Base-by-base conservation (phyloP, 345 rosid species). In the Rubroshorea leprosula region DNA sequence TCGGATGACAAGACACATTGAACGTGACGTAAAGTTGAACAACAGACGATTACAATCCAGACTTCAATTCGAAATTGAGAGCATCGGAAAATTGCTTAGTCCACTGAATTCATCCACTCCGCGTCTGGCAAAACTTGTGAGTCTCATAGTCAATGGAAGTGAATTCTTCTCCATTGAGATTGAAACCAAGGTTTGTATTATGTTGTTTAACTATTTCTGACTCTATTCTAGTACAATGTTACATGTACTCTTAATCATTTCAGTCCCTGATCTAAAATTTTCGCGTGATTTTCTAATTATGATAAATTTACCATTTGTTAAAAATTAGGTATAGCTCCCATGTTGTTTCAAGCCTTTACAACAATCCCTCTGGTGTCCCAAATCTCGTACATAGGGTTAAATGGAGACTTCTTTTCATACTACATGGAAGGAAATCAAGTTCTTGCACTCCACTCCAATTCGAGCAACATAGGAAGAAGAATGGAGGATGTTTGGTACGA, bases 311-410 rank as follows among this genome's bases (percentile, higher is more conserved):
- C n/a, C n/a, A n/a, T n/a, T n/a, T n/a, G n/a, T n/a, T n/a, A n/a
- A n/a, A n/a, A n/a, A n/a, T n/a, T 70, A 82, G 87, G 72, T 80
- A 26, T 78, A n/a, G n/a, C 74, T 26, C 80, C 83, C 0, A 10
- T 47, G 3, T n/a, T 80, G 58, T 80, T 72, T 58, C 73, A 72
- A 67, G 64, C 80, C 47, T 49, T 76, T 46, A 61, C 66, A 19
- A 27, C 49, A 17, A 64, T 75, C 57, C 84, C 86, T 27, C 15
- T 62, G 12, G 2, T 71, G 9, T 70, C 82, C 11, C 79, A 78
- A 24, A 51, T 74, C 59, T 74, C 80, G 25, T 80, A 69, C 49
- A 55, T 72, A 49, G 89, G 78, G 41, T 25, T 65, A 26, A 69
- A 68, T 9, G 89, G 85, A 19, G 38, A 58, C 16, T 61, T 68